phyloP scores from a whole-genome alignment of 1,284 basidiomycete genomes.

The Leccinum fallax region DNA sequence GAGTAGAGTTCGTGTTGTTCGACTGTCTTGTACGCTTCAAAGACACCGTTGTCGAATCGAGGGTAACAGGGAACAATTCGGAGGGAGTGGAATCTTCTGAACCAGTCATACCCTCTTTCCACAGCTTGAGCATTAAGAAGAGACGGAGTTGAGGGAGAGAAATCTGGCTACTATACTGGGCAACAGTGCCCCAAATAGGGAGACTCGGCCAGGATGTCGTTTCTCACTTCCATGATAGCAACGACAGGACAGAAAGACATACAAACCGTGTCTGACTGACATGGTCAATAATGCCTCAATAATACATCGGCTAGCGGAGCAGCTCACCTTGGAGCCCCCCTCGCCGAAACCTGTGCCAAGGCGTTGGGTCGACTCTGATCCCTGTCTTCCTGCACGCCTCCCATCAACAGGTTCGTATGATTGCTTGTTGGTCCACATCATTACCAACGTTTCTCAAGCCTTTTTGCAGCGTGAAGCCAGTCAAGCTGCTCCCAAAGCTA shows the following conservation, averaged over 20 bases:
- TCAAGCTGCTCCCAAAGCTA: conserved; percentile 51
- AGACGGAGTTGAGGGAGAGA: neutral
- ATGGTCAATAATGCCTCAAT: conserved; percentile 61
- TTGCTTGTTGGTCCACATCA: conserved; percentile 10
- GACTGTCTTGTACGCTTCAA: conserved; percentile 23
- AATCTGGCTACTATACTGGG: neutral
- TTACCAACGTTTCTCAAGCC: conserved; percentile 44
- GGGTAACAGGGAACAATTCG: conserved; percentile 35
- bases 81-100: conserved; percentile 31
- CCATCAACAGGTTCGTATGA: conserved; percentile 58
- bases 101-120: conserved; percentile 44
- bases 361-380: conserved; percentile 46
- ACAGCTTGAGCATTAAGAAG: conserved; percentile 44
- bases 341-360: conserved; percentile 27
- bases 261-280: conserved; percentile 14
- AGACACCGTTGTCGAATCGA: conserved; percentile 8
- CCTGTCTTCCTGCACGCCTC: conserved; percentile 66
- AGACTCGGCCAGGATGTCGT: neutral
- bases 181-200: conserved; percentile 5
- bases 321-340: conserved; percentile 28
- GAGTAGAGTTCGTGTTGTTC: conserved; percentile 4
- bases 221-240: conserved; percentile 21
- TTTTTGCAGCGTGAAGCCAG: conserved; percentile 71
- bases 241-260: neutral
- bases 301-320: conserved; percentile 43